Evolutionary conservation across 2,329 filamentous ascomycete species (phyloP).

Genomic region (Dryadomyces quercus-mongolicae): DNA sequence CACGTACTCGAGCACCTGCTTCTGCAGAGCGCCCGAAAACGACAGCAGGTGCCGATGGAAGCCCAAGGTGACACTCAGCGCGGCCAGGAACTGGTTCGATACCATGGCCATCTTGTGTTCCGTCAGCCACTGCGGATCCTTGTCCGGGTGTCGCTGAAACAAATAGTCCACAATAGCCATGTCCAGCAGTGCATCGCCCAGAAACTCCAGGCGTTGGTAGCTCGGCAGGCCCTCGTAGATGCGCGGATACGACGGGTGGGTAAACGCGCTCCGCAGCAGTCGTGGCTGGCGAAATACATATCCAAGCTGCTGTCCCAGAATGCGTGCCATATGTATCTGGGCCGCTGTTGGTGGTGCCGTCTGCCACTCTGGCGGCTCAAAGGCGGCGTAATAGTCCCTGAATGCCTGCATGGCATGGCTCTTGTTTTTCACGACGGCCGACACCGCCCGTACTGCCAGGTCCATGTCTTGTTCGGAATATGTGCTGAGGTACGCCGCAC

Average conservation of each 20-base stretch:
- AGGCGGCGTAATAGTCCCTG: conserved; percentile 60
- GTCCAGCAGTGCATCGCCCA: conserved; percentile 81
- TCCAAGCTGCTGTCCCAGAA: conserved; percentile 45
- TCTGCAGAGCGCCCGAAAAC: conserved; percentile 31
- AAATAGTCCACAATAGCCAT: conserved; percentile 75
- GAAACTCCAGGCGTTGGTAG: conserved; percentile 85
- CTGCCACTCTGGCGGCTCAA: conserved; percentile 62
- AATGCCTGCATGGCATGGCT: conserved; percentile 61
- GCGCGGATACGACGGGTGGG: conserved; percentile 70
- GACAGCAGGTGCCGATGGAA: conserved; percentile 63
- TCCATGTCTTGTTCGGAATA: conserved; percentile 33
- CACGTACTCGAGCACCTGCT: conserved; percentile 41
- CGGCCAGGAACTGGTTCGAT: conserved; percentile 85
- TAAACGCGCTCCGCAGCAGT: conserved; percentile 73
- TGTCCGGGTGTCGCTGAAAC: conserved; percentile 62
- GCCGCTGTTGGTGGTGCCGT: conserved; percentile 45
- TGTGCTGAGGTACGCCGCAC: conserved; percentile 57
- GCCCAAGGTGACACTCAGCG: conserved; percentile 63
- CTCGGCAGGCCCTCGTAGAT: conserved; percentile 68
- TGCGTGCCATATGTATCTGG: conserved; percentile 55
- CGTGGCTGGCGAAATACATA: conserved; percentile 62
- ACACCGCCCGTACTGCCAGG: conserved; percentile 51
- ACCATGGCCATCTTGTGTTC: conserved; percentile 99
- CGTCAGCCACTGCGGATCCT: conserved; percentile 91
- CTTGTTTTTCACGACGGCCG: conserved; percentile 53